Conservation (phyloP, 2,329 filamentous ascomycete species). For the Rutstroemia sp. region DNA sequence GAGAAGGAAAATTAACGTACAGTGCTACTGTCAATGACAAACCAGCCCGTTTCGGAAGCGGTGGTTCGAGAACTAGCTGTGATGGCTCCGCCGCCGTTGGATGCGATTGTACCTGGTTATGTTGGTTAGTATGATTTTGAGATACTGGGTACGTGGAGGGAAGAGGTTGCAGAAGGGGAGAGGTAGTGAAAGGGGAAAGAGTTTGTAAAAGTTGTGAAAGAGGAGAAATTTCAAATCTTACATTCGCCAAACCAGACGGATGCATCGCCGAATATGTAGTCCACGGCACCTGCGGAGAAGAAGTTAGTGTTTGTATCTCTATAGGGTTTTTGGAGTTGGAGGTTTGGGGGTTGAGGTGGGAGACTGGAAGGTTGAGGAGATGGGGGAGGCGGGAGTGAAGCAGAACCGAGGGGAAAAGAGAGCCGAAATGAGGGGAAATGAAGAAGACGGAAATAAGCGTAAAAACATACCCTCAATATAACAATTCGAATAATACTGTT, state of each 20-base stretch:
- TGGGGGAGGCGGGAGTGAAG: no score
- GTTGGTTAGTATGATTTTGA: neutral
- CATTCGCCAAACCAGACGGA: slow-evolving; percentile 5
- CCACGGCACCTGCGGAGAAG: neutral
- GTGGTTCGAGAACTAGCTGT: neutral
- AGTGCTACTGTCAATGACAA: neutral
- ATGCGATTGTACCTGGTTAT: neutral
- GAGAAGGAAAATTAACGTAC: neutral
- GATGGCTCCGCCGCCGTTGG: slow-evolving; percentile 1
- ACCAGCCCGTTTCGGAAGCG: neutral
- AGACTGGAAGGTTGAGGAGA: no score
- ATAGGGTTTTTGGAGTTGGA: no score
- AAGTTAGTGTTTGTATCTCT: neutral
- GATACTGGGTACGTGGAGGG: no score
- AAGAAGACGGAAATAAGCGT: no score
- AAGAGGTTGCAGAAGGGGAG: no score
- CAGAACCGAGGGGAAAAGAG: no score
- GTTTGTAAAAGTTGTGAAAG: no score
- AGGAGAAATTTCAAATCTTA: neutral
- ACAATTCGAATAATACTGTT: slow-evolving; percentile 46
- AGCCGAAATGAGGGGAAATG: no score
- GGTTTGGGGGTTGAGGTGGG: no score
- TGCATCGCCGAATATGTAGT: slow-evolving; percentile 4
- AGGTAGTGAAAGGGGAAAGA: no score
- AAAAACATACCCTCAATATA: slow-evolving; percentile 40